phyloP scores from a whole-genome alignment of 2,329 filamentous ascomycete species.

The Metarhizium rileyi region DNA sequence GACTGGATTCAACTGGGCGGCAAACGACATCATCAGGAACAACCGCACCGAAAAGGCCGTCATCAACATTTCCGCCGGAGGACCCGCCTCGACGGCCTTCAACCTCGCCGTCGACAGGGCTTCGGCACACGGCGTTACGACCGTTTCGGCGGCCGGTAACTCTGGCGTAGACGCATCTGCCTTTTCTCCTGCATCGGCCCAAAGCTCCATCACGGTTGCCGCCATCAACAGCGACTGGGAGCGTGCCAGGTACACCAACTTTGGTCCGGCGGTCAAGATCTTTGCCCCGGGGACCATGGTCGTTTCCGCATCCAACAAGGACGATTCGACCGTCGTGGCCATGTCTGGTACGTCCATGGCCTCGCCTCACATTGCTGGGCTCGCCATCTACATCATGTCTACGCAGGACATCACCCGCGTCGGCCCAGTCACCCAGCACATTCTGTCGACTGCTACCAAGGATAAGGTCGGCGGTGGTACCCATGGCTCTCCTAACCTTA shows the following conservation, averaged over 20 bases:
- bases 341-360: conserved; percentile 45
- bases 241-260: conserved; percentile 35
- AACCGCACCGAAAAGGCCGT: conserved; percentile 23
- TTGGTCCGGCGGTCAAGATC: conserved; percentile 31
- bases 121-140: conserved; percentile 21
- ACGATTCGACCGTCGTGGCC: conserved; percentile 20
- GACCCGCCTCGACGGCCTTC: conserved; percentile 10
- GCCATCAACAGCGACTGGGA: conserved; percentile 21
- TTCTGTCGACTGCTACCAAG: not conserved
- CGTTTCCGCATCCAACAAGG: conserved; percentile 27
- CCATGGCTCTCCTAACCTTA: conserved; percentile 1
- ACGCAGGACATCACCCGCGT: not conserved
- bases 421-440: not conserved
- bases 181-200: conserved; percentile 15
- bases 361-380: conserved; percentile 40
- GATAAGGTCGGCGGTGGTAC: not conserved
- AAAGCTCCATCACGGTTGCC: conserved; percentile 18
- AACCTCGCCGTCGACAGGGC: conserved; percentile 13
- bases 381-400: conserved; percentile 32
- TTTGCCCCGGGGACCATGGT: conserved; percentile 34
- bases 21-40: conserved; percentile 21
- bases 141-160: conserved; percentile 26
- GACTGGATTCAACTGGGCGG: conserved; percentile 25
- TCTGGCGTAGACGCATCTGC: conserved; percentile 7
- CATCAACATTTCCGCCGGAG: conserved; percentile 34